These are phyloP conservation scores for Asclepias syriaca DNA, from an alignment of 257 asterid genomes.

Conservation along the genomic window DNA sequence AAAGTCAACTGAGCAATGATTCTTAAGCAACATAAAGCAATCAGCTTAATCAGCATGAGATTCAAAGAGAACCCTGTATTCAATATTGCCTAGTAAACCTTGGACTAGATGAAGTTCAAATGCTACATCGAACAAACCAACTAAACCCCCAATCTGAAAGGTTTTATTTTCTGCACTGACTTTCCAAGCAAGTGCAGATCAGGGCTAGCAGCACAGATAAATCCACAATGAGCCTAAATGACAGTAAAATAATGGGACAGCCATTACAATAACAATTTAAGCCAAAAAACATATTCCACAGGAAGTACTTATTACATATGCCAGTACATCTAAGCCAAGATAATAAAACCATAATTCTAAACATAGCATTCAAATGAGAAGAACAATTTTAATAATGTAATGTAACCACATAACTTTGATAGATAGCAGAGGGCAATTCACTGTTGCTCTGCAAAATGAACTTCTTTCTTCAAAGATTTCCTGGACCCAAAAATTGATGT, in stretches of 20 bases:
- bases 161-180: neutral
- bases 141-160: neutral
- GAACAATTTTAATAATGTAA: neutral
- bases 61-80: too few species aligned
- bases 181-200: neutral
- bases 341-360: neutral
- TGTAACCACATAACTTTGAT: neutral
- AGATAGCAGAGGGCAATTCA: neutral
- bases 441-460: neutral
- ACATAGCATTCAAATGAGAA: neutral
- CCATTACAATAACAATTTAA: neutral
- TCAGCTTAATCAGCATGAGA: neutral
- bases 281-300: neutral
- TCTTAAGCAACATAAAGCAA: too few species aligned
- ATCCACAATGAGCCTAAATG: neutral
- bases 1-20: too few species aligned
- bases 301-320: neutral
- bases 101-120: too few species aligned
- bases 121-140: neutral
- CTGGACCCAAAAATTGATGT: neutral
- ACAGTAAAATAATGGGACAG: neutral
- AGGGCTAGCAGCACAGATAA: neutral
- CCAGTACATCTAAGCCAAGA: neutral
- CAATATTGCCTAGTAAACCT: neutral
- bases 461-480: neutral